Evolutionary conservation across 2,329 filamentous ascomycete genomes (phyloP).

Genomic region (Ramichloridium luteum): DNA sequence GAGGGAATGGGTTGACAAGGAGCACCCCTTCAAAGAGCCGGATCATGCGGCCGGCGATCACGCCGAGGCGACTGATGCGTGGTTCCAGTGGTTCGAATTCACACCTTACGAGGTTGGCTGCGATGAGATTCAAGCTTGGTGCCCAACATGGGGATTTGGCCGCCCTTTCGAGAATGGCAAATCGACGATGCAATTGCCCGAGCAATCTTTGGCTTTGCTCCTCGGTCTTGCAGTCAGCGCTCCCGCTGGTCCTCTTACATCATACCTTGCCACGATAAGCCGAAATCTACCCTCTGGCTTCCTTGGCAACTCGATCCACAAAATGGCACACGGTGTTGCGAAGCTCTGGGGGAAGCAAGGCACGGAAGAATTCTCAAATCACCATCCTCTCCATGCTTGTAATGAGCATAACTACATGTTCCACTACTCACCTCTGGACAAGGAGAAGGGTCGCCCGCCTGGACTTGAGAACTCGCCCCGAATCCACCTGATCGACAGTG

Average conservation of each 20-base stretch:
- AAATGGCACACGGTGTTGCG: constrained; percentile 16
- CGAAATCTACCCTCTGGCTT: constrained; percentile 22
- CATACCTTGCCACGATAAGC: constrained; percentile 23
- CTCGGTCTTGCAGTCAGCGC: constrained; percentile 24
- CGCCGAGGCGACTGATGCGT: constrained; percentile 24
- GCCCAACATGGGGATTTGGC: constrained; percentile 27
- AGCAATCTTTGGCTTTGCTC: constrained; percentile 24
- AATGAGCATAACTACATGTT: constrained; percentile 24
- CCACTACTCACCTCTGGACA: constrained; percentile 16
- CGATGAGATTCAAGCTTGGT: constrained; percentile 26
- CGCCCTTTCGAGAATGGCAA: constrained; percentile 23
- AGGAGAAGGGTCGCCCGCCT: constrained; percentile 14
- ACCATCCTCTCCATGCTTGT: constrained; percentile 25
- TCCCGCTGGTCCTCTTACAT: constrained; percentile 23
- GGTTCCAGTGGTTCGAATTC: constrained; percentile 28
- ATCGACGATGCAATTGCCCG: constrained; percentile 22
- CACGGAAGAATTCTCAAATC: constrained; percentile 24
- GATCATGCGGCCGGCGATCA: constrained; percentile 16
- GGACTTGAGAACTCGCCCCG: constrained; percentile 24
- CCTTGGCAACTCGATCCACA: constrained; percentile 21
- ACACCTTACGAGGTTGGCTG: constrained; percentile 26
- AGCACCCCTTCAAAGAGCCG: constrained; percentile 19
- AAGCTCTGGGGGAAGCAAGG: constrained; percentile 25
- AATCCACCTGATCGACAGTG: constrained; percentile 25
- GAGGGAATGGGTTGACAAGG: constrained; percentile 19